Evolutionary conservation across 2,329 filamentous ascomycete genomes (phyloP).

Genomic region (Ophiostoma triangulosporum): DNA sequence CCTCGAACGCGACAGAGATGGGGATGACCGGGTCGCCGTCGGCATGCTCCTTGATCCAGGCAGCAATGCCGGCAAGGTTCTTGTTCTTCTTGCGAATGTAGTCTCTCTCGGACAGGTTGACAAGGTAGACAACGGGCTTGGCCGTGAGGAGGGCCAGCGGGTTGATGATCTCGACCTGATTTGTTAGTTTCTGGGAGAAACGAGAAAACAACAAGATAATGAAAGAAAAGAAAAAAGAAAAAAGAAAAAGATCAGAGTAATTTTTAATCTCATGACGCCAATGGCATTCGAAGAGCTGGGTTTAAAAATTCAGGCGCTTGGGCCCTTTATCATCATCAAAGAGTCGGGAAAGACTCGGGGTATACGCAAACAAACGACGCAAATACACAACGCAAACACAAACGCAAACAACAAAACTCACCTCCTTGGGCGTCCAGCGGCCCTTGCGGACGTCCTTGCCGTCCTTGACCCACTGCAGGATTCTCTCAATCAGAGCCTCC

Average conservation of each 20-base stretch:
- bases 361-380: constrained; percentile 4
- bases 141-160: constrained; percentile 87
- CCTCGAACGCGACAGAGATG: constrained; percentile 84
- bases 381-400: background rate
- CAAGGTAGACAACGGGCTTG: constrained; percentile 92
- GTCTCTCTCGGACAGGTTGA: constrained; percentile 95
- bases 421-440: constrained; percentile 87
- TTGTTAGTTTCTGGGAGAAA: background rate
- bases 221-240: background rate
- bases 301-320: constrained; percentile 79
- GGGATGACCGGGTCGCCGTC: constrained; percentile 82
- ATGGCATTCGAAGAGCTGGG: constrained; percentile 99
- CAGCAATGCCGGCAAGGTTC: constrained; percentile 81
- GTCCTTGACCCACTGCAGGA: constrained; percentile 67
- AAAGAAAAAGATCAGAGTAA: constrained; percentile 2
- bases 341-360: constrained; percentile 14
- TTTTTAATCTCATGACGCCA: constrained; percentile 67
- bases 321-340: constrained; percentile 97
- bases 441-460: constrained; percentile 92
- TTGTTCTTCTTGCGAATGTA: constrained; percentile 99
- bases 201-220: no score
- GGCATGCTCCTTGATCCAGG: constrained; percentile 90
- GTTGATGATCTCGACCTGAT: constrained; percentile 92
- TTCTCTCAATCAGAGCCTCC: constrained; percentile 82
- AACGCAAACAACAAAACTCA: constrained; percentile 35